Conservation (phyloP, 23 red algal genomes). For the Gracilaria vermiculophylla region DNA sequence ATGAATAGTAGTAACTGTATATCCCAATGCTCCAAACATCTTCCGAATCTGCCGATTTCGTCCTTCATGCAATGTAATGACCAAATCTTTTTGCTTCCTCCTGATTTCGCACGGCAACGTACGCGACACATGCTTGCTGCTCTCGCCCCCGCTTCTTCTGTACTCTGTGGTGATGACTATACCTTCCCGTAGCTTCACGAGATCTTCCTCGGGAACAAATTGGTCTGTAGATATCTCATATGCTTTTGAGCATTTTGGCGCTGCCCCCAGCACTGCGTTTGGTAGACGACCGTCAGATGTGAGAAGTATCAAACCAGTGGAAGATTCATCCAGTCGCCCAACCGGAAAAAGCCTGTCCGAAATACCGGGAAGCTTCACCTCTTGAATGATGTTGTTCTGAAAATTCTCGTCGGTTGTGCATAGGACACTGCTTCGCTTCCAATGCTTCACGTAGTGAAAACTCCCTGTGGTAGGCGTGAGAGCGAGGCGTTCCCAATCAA, state of each 20-base stretch:
- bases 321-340: constrained; percentile 64
- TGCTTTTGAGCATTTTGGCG: constrained; percentile 23
- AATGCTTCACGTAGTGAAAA: constrained; percentile 62
- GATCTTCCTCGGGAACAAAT: constrained; percentile 23
- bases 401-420: constrained; percentile 28
- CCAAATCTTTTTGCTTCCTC: constrained; percentile 1
- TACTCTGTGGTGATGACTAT: constrained; percentile 46
- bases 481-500: constrained; percentile 75
- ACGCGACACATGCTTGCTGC: neutral
- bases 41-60: constrained; percentile 75
- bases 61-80: constrained; percentile 39
- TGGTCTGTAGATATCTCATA: constrained; percentile 50
- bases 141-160: constrained; percentile 1
- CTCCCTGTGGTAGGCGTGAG: neutral
- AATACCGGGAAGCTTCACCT: constrained; percentile 4
- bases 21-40: constrained; percentile 68
- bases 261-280: constrained; percentile 36
- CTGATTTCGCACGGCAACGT: constrained; percentile 50
- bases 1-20: constrained; percentile 56
- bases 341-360: constrained; percentile 58
- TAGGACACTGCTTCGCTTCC: constrained; percentile 26
- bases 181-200: constrained; percentile 27
- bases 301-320: constrained; percentile 61
- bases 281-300: constrained; percentile 63
- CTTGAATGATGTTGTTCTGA: constrained; percentile 53